These are phyloP conservation scores for Funneliformis geosporum DNA, from an alignment of 192 early-diverging fungal species.

Conservation along the genomic window DNA sequence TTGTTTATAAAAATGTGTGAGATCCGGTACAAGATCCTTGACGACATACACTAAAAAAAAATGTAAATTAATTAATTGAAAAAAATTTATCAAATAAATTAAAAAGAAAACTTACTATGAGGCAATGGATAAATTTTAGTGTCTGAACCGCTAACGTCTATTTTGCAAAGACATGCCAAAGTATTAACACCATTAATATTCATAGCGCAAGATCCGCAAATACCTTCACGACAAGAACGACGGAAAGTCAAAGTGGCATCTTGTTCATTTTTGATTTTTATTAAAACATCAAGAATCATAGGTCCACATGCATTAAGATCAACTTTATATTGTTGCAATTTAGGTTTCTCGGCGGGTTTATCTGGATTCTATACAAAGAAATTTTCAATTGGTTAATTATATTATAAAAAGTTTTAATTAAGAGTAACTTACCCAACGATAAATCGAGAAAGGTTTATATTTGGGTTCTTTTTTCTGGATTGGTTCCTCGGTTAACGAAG, in stretches of 20 bases:
- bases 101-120: slow-evolving; percentile 63
- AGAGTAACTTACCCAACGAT: slow-evolving; percentile 80
- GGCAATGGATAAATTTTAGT: slow-evolving; percentile 95
- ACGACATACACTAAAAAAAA: slow-evolving; percentile 75
- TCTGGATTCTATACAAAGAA: slow-evolving; percentile 74
- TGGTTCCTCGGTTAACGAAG: not conserved
- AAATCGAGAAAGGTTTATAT: slow-evolving; percentile 92
- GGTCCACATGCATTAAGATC: slow-evolving; percentile 93
- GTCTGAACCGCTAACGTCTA: slow-evolving; percentile 63
- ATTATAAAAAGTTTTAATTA: not conserved
- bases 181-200: slow-evolving; percentile 97
- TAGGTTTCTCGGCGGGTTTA: slow-evolving; percentile 82
- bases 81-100: slow-evolving; percentile 1
- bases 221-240: slow-evolving; percentile 95
- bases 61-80: not conserved
- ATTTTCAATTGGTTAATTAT: not conserved
- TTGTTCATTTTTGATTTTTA: slow-evolving; percentile 97
- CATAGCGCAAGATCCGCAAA: slow-evolving; percentile 98
- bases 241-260: slow-evolving; percentile 95
- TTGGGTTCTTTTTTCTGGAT: slow-evolving; percentile 7
- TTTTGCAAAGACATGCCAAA: slow-evolving; percentile 88
- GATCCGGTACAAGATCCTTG: slow-evolving; percentile 96
- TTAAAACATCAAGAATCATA: slow-evolving; percentile 93
- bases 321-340: slow-evolving; percentile 83
- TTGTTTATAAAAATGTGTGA: slow-evolving; percentile 97